A percentile compares a stretch with the other conserved stretches of the same genome.
phyloP scores from a whole-genome alignment of 192 early-diverging fungal species.

The Coemansia sp. region DNA sequence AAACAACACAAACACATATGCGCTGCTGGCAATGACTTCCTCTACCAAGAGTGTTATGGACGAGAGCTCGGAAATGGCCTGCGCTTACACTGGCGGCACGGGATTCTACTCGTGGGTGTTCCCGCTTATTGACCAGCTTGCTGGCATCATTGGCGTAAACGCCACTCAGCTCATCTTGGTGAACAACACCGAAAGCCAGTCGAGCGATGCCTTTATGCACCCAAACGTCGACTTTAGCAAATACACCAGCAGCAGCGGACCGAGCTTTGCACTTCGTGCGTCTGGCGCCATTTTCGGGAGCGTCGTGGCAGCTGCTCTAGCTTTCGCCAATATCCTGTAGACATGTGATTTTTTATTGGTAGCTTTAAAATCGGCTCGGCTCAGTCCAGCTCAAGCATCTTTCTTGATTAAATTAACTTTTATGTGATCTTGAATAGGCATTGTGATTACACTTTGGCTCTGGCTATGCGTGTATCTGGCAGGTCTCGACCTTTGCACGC shows the following conservation, averaged over 20 bases:
- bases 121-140: neutral
- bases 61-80: neutral
- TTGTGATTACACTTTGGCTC: neutral
- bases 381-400: neutral
- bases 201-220: neutral
- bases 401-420: neutral
- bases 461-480: neutral
- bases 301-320: neutral
- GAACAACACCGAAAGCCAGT: neutral
- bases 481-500: neutral
- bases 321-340: neutral
- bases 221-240: neutral
- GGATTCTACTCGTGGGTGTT: conserved; percentile 3
- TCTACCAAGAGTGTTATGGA: neutral
- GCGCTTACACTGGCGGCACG: neutral
- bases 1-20: neutral
- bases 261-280: neutral
- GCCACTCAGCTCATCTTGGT: neutral
- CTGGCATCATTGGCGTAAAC: neutral
- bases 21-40: neutral
- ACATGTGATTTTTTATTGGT: neutral
- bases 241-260: neutral
- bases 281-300: neutral
- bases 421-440: neutral
- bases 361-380: neutral